Conservation (phyloP, 768 basidiomycete species). For the Boletus patriciae region DNA sequence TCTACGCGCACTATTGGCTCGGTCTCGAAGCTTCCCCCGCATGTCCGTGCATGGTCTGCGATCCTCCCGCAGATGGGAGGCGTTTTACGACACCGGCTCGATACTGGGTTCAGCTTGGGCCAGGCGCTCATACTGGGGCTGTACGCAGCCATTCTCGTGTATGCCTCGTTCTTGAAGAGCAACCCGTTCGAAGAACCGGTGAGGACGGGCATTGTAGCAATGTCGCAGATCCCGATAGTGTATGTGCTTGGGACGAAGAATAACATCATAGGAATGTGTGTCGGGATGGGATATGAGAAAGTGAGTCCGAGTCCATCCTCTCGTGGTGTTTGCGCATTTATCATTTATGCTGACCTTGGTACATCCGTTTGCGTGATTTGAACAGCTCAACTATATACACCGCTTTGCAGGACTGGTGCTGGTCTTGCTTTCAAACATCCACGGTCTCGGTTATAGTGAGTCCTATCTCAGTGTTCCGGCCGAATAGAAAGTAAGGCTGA, state of each 20-base stretch:
- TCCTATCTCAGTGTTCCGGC: background rate
- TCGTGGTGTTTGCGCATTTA: background rate
- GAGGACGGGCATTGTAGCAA: slow-evolving; percentile 38
- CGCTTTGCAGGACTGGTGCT: slow-evolving; percentile 50
- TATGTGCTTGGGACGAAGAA: slow-evolving; percentile 51
- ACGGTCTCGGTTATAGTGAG: slow-evolving; percentile 43
- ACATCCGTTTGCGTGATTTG: background rate
- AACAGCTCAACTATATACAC: slow-evolving; percentile 54
- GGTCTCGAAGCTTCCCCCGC: slow-evolving; percentile 28
- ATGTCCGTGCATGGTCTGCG: slow-evolving; percentile 40
- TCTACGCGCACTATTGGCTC: slow-evolving; percentile 14
- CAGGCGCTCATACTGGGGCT: slow-evolving; percentile 36
- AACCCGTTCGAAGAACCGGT: slow-evolving; percentile 36
- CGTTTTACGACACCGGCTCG: slow-evolving; percentile 35
- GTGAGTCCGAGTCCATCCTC: slow-evolving; percentile 26
- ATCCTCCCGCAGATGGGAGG: slow-evolving; percentile 34
- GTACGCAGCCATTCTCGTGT: slow-evolving; percentile 39
- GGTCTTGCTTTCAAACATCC: slow-evolving; percentile 42
- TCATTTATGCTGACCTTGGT: background rate
- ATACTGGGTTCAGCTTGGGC: slow-evolving; percentile 39
- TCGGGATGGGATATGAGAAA: slow-evolving; percentile 50
- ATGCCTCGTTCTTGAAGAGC: slow-evolving; percentile 36
- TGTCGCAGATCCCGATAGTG: slow-evolving; percentile 48
- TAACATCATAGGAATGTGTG: slow-evolving; percentile 39
- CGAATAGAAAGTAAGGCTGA: background rate